These are phyloP conservation scores for Sapria himalayana DNA, from an alignment of 345 rosid species.

Conservation along the genomic window DNA sequence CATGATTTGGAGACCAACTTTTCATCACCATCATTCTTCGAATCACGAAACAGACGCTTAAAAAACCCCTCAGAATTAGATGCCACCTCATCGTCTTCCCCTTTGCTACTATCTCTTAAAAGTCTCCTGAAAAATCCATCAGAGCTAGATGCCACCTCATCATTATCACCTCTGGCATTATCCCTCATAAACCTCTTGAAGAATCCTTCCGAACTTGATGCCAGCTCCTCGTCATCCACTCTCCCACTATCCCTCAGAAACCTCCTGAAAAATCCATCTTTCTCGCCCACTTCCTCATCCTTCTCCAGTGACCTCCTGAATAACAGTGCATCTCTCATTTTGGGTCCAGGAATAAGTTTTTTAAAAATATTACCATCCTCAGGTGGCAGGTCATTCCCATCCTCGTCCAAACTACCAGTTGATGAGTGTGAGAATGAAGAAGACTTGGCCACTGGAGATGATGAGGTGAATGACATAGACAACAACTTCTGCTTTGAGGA, in stretches of 20 bases:
- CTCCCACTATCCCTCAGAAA: conserved; percentile 57
- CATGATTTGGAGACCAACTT: conserved; percentile 25
- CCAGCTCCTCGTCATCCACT: conserved; percentile 63
- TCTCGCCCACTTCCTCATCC: conserved; percentile 76
- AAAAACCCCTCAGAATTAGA: conserved; percentile 63
- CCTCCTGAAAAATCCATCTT: conserved; percentile 93
- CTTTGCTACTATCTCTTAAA: conserved; percentile 37
- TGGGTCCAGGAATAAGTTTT: conserved; percentile 81
- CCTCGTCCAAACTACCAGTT: conserved; percentile 42
- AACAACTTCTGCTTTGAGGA: conserved; percentile 80
- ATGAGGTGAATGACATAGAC: conserved; percentile 62
- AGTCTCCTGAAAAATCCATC: conserved; percentile 68
- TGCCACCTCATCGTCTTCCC: conserved; percentile 45
- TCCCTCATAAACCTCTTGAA: conserved; percentile 64
- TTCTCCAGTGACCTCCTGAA: conserved; percentile 88
- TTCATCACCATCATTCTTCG: conserved; percentile 35
- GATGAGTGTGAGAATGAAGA: conserved; percentile 47
- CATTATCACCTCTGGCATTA: conserved; percentile 16
- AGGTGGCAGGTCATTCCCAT: conserved; percentile 34
- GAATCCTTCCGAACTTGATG: conserved; percentile 53
- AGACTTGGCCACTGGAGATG: conserved; percentile 51
- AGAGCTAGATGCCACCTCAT: conserved; percentile 45
- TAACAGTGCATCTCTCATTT: conserved; percentile 80
- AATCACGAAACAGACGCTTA: conserved; percentile 47
- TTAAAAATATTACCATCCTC: conserved; percentile 79